Evolutionary conservation across 2,329 filamentous ascomycete species (phyloP).

Genomic region (Neurospora crassa): DNA sequence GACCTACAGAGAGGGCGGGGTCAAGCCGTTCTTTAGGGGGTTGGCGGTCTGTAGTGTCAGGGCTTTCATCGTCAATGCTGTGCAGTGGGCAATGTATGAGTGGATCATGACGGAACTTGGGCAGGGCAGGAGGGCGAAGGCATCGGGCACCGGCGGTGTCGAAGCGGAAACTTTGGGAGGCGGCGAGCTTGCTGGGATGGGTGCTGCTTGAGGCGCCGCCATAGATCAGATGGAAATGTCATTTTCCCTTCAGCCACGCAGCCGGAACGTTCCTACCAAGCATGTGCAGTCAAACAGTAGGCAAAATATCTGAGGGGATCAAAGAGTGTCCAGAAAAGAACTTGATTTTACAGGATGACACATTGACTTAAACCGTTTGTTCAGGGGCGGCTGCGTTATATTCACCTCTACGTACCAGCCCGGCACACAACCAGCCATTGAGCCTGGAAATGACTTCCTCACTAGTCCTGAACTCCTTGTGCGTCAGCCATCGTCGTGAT

Average conservation of each 20-base stretch:
- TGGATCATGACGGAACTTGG: conserved; percentile 63
- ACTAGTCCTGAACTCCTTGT: not conserved
- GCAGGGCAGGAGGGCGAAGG: conserved; percentile 18
- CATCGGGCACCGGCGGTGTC: not conserved
- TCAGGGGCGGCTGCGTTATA: too few relatives aligned
- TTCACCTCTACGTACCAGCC: too few relatives aligned
- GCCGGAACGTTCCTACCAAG: not conserved
- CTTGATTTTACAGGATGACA: not conserved
- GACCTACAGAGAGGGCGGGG: conserved; percentile 56
- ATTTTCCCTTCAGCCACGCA: not conserved
- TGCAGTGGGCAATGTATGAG: conserved; percentile 89
- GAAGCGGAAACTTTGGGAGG: not conserved
- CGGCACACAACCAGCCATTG: too few relatives aligned
- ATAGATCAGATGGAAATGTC: not conserved
- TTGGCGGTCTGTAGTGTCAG: conserved; percentile 73
- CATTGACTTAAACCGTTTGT: not conserved
- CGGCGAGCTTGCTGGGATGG: not conserved
- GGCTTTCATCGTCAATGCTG: conserved; percentile 88
- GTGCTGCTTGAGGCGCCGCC: not conserved
- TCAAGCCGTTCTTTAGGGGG: conserved; percentile 59
- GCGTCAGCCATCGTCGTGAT: not conserved
- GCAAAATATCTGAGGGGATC: not conserved
- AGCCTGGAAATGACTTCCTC: too few relatives aligned
- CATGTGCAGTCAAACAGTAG: not conserved
- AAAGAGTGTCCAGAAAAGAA: not conserved